These are phyloP conservation scores for Rhodocollybia butyracea DNA, from an alignment of 768 basidiomycete species.

Conservation along the genomic window DNA sequence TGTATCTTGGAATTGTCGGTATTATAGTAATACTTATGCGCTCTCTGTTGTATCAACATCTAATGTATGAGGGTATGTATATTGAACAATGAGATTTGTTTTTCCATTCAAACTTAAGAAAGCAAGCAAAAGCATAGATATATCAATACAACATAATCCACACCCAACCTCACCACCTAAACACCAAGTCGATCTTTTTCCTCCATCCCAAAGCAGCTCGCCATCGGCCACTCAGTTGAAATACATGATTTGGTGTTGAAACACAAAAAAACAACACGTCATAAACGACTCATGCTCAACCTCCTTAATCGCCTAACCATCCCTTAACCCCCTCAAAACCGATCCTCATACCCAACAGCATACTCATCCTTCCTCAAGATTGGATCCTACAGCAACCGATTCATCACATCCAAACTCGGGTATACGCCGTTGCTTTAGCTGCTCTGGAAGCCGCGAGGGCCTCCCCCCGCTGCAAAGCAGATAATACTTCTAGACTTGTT, in stretches of 20 bases:
- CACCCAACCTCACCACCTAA: slow-evolving; percentile 16
- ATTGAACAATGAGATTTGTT: too few relatives aligned
- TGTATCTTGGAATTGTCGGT: too few relatives aligned
- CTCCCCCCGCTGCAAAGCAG: background rate
- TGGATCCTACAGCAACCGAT: slow-evolving; percentile 21
- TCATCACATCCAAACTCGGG: slow-evolving; percentile 17
- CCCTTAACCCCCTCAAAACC: slow-evolving; percentile 18
- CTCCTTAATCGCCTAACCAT: slow-evolving; percentile 17
- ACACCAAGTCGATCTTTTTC: slow-evolving; percentile 17
- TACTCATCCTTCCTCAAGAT: slow-evolving; percentile 12
- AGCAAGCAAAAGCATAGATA: too few relatives aligned
- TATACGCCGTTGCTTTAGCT: background rate
- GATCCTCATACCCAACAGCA: slow-evolving; percentile 21
- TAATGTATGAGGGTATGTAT: too few relatives aligned
- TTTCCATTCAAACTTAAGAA: too few relatives aligned
- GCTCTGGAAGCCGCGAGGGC: background rate
- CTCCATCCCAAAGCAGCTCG: slow-evolving; percentile 17
- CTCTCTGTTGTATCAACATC: too few relatives aligned
- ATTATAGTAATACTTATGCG: too few relatives aligned
- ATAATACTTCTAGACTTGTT: background rate
- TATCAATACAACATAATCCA: too few relatives aligned
- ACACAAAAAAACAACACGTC: background rate
- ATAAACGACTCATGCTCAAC: slow-evolving; percentile 21
- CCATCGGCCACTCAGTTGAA: slow-evolving; percentile 15
- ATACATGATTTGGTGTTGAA: slow-evolving; percentile 18